Percentiles rank a stretch among this genome's conserved stretches.
Evolutionary conservation across 805 yeast genomes (phyloP).

Genomic region (Zygotorulaspora chibaensis): DNA sequence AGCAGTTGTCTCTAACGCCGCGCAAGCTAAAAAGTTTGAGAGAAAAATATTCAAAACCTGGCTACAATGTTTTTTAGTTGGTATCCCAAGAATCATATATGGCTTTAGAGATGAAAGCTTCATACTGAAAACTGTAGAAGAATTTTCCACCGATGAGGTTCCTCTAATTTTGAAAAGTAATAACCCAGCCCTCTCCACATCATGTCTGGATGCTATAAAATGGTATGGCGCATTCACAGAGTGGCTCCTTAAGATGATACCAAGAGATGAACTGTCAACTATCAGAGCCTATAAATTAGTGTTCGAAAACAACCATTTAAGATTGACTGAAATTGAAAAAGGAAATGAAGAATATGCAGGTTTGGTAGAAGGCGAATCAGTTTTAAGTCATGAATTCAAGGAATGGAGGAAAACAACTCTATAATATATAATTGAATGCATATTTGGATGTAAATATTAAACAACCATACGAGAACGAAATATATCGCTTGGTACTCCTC

Average conservation of each 20-base stretch:
- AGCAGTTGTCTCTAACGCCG: constrained; percentile 48
- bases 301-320: constrained; percentile 46
- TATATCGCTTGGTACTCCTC: too few relatives aligned
- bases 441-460: not conserved
- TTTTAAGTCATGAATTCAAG: constrained; percentile 48
- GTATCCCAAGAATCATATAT: constrained; percentile 73
- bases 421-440: not conserved
- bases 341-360: constrained; percentile 36
- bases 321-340: constrained; percentile 44
- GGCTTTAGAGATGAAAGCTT: constrained; percentile 81
- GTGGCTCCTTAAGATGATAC: constrained; percentile 61
- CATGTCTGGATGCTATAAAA: constrained; percentile 73
- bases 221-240: constrained; percentile 84
- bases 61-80: constrained; percentile 91
- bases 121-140: constrained; percentile 64
- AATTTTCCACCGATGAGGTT: constrained; percentile 69
- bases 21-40: constrained; percentile 65
- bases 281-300: constrained; percentile 53
- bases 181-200: constrained; percentile 44
- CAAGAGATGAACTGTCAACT: constrained; percentile 49
- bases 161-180: constrained; percentile 60
- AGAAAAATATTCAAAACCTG: constrained; percentile 73
- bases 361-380: constrained; percentile 37
- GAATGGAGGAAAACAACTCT: constrained; percentile 44
- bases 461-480: not conserved